Evolutionary conservation across 352 stramenopile species (phyloP).

Genomic region (Phytophthora boehmeriae): DNA sequence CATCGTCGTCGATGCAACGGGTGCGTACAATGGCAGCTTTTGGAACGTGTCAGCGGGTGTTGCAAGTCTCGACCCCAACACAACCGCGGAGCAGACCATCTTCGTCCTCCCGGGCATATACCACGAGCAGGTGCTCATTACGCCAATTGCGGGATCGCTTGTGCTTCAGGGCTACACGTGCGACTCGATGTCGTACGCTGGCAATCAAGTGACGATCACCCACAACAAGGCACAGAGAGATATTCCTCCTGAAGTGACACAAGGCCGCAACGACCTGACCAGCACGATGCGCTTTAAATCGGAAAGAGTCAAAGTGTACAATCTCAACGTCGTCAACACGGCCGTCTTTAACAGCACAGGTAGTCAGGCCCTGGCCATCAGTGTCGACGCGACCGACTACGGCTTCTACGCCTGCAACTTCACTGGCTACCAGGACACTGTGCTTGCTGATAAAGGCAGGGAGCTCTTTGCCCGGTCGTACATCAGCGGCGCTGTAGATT

Average conservation of each 20-base stretch:
- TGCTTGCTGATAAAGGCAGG: conserved; percentile 17
- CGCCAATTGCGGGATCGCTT: conserved; percentile 10
- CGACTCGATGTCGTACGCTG: conserved; percentile 18
- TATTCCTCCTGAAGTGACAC: conserved; percentile 15
- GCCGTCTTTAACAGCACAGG: conserved; percentile 4
- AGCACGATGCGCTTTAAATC: conserved; percentile 19
- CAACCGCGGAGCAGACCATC: conserved; percentile 14
- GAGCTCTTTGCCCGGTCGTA: conserved; percentile 21
- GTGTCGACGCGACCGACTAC: conserved; percentile 16
- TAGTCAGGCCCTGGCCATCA: conserved; percentile 19
- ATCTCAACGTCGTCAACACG: conserved; percentile 27
- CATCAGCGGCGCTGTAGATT: conserved; percentile 21
- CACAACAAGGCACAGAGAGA: conserved; percentile 27
- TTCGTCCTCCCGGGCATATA: conserved; percentile 23
- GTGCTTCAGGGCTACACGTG: conserved; percentile 30
- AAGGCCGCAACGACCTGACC: conserved; percentile 21
- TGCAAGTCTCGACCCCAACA: conserved; percentile 14
- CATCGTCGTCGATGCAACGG: conserved; percentile 30
- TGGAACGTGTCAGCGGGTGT: conserved; percentile 19
- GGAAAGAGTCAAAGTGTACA: conserved; percentile 26
- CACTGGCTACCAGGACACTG: conserved; percentile 23
- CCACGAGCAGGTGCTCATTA: conserved; percentile 16
- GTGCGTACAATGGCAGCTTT: conserved; percentile 14
- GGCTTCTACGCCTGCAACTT: conserved; percentile 28
- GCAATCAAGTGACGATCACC: conserved; percentile 25